A percentile compares a stretch with the other conserved stretches of the same genome.
These are phyloP conservation scores for Fusarium mangiferae DNA, from an alignment of 2,329 filamentous ascomycete species.

Conservation along the genomic window DNA sequence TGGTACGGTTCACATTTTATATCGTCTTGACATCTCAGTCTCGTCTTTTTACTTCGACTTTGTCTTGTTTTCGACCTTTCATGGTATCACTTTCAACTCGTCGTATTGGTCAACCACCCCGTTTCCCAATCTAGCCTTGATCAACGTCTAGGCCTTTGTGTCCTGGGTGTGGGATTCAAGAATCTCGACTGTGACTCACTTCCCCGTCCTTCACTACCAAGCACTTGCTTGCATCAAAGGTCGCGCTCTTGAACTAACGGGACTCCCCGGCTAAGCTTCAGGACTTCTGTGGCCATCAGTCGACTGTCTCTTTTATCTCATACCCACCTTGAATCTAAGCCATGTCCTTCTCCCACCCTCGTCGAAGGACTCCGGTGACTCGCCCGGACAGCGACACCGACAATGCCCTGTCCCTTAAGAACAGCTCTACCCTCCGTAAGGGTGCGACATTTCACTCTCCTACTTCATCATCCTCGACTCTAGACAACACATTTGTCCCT, in stretches of 20 bases:
- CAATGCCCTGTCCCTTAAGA: slow-evolving; percentile 50
- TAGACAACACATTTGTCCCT: slow-evolving; percentile 58
- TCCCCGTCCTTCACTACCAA: slow-evolving; percentile 40
- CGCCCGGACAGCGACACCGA: slow-evolving; percentile 49
- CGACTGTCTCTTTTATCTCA: slow-evolving; percentile 39
- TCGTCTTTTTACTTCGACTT: slow-evolving; percentile 10
- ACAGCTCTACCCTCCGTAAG: slow-evolving; percentile 68
- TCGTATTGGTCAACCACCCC: slow-evolving; percentile 37
- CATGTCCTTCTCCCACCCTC: slow-evolving; percentile 62
- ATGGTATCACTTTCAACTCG: slow-evolving; percentile 18
- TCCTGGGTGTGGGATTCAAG: slow-evolving; percentile 43
- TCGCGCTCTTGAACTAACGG: slow-evolving; percentile 45
- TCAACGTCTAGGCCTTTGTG: slow-evolving; percentile 37
- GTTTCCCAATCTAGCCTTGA: slow-evolving; percentile 32
- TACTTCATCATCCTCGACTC: slow-evolving; percentile 54
- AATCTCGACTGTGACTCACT: slow-evolving; percentile 49
- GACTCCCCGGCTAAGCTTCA: slow-evolving; percentile 45
- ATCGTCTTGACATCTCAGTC: slow-evolving; percentile 23
- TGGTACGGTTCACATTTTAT: slow-evolving; percentile 40
- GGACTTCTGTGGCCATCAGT: slow-evolving; percentile 48
- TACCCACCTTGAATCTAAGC: slow-evolving; percentile 52
- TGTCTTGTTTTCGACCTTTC: slow-evolving; percentile 10
- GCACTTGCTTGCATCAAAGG: slow-evolving; percentile 40
- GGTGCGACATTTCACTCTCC: slow-evolving; percentile 74
- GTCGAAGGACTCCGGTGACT: slow-evolving; percentile 58